A percentile compares a stretch with the other conserved stretches of the same genome.
Conservation (phyloP, 2,329 filamentous ascomycete genomes). For the Aspergillus amoenus region DNA sequence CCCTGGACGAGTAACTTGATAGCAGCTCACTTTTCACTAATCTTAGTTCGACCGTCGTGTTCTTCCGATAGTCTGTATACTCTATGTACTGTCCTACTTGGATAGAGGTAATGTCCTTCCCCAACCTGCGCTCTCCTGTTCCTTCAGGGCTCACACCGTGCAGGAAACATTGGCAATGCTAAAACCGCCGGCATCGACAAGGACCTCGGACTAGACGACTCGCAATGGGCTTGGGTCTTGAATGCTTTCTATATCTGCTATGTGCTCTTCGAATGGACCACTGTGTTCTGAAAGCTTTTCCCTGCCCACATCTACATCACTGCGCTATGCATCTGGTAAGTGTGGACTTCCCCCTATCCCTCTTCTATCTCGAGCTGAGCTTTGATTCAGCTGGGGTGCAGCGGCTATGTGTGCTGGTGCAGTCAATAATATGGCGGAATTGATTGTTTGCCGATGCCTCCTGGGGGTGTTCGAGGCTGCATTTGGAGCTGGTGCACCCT, state of each 20-base stretch:
- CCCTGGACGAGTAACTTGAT: background rate
- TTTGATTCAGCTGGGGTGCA: conserved; percentile 22
- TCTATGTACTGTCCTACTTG: conserved; percentile 26
- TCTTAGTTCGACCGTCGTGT: conserved; percentile 22
- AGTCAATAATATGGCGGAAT: conserved; percentile 19
- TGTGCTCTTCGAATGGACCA: conserved; percentile 27
- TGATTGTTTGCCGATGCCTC: conserved; percentile 22
- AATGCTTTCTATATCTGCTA: conserved; percentile 28
- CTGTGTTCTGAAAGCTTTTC: conserved; percentile 25
- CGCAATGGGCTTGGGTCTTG: conserved; percentile 27
- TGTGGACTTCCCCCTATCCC: background rate
- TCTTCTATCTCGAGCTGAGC: background rate
- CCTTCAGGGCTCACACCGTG: background rate
- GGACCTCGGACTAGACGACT: conserved; percentile 19
- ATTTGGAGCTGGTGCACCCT: conserved; percentile 25
- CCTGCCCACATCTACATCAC: conserved; percentile 25
- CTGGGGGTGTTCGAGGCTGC: conserved; percentile 25
- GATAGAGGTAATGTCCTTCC: conserved; percentile 18
- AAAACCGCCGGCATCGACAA: conserved; percentile 24
- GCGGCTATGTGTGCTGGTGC: conserved; percentile 27
- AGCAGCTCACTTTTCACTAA: background rate
- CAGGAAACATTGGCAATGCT: conserved; percentile 27
- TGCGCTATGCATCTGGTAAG: conserved; percentile 23
- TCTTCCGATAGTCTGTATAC: conserved; percentile 24
- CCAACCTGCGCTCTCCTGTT: background rate